Percentiles rank a stretch among this genome's conserved stretches.
Evolutionary conservation across 139 green algal genomes (phyloP).

Genomic region (Trebouxia sp.): DNA sequence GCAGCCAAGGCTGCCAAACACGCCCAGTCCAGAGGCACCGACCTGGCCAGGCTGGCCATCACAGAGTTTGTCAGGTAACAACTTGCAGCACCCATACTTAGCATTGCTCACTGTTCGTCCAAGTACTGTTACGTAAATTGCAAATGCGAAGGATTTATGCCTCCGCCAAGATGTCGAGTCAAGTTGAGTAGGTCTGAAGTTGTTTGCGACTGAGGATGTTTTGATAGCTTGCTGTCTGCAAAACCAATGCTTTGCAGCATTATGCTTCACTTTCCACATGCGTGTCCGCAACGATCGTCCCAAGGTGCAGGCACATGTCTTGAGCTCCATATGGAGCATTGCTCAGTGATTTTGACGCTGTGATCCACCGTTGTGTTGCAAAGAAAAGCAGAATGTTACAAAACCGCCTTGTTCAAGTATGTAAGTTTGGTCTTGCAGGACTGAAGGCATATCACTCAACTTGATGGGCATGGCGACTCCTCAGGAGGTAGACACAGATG

Average conservation of each 20-base stretch:
- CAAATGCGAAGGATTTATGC: too few relatives aligned
- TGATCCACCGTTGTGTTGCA: not conserved
- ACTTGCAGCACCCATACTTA: not conserved
- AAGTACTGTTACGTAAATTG: too few relatives aligned
- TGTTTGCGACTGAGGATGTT: too few relatives aligned
- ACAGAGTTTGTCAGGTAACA: constrained; percentile 39
- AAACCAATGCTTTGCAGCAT: too few relatives aligned
- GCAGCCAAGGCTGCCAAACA: constrained; percentile 55
- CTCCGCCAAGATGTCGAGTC: not conserved
- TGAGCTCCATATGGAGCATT: not conserved
- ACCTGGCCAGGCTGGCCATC: constrained; percentile 72
- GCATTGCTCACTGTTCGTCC: too few relatives aligned
- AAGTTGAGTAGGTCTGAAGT: not conserved
- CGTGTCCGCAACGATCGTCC: too few relatives aligned
- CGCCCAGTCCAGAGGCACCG: constrained; percentile 43
- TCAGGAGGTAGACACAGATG: constrained; percentile 65
- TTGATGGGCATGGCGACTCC: constrained; percentile 81
- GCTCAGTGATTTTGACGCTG: not conserved
- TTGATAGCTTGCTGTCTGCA: too few relatives aligned
- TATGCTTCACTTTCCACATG: too few relatives aligned
- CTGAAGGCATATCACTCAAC: constrained; percentile 64
- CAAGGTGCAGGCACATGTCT: too few relatives aligned
- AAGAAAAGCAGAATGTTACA: not conserved
- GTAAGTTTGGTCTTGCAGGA: constrained; percentile 39
- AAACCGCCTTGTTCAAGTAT: not conserved